Evolutionary conservation across 768 basidiomycete species (phyloP), one percentile per base, ranked within the genome.

Genomic region (Lyophyllum semitale): DNA sequence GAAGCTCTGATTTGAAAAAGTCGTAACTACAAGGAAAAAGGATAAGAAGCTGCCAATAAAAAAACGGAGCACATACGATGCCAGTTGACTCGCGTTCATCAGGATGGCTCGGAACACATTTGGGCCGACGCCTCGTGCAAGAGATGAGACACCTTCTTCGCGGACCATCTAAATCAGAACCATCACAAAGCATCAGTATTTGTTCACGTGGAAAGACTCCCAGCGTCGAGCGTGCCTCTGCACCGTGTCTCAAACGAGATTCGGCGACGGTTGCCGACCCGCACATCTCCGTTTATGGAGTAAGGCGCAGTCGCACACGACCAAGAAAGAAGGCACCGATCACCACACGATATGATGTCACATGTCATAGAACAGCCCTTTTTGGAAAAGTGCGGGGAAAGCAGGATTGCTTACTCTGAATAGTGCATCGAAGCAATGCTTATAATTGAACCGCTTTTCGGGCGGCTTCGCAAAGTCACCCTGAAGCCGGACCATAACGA

Each of bases 51-150:
- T 9, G 22, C 6, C 53, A 5, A 44, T 45, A 40, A n/a, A 29
- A 42, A 17, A 33, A 27, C 27, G 30, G 38, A 18, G 29, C 4
- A 77, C 89, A 68, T 67, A 92, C 85, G 92, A 93, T 1, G 92
- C 93, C 23, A 95, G 84, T 68, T 96, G 93, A 73, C 88, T 90
- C 46, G 91, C 91, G 68, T 95, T 95, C 93, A 95, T 95, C 58
- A 95, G 70, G 13, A 94, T 65, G 1, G 93, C 88, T 68, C 93
- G 83, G 68, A 94, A 87, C 6, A 93, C 85, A 62, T 96, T 96
- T 0, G 94, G 94, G 3, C 81, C 85, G 4, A 90, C 78, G 22
- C 94, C 94, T 27, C 93, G 84, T 17, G 70, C 75, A 47, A 94
- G 83, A 0, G 91, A 89, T 0, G 87, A 88, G 15, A 76, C 58